Evolutionary conservation across 2,329 filamentous ascomycete genomes (phyloP).

Genomic region (Calonectria pteridis): DNA sequence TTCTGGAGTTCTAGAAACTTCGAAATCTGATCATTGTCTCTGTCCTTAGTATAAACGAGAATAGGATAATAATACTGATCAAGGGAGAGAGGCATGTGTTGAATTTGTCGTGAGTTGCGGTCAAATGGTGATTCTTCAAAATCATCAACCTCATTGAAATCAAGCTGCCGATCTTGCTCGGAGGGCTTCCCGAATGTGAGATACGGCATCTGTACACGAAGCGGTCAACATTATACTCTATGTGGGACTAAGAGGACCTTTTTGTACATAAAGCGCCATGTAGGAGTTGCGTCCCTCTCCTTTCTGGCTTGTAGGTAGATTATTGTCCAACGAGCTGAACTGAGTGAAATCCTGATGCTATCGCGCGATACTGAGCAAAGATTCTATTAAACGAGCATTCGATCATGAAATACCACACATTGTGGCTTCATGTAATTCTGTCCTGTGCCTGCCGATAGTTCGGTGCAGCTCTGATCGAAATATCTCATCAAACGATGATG

Average conservation of each 20-base stretch:
- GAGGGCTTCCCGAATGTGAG: not conserved
- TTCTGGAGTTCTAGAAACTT: not conserved
- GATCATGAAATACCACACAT: not conserved
- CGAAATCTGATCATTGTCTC: not conserved
- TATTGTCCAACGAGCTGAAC: not conserved
- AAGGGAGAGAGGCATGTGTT: not conserved
- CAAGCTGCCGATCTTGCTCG: not conserved
- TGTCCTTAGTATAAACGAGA: not conserved
- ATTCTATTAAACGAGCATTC: fast-evolving
- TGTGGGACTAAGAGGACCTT: not conserved
- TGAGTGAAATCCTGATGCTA: not conserved
- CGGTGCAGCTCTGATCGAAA: not conserved
- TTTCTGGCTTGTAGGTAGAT: not conserved
- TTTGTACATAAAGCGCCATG: not conserved
- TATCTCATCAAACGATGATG: not conserved
- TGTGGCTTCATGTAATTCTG: not conserved
- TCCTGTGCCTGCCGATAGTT: not conserved
- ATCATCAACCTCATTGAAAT: not conserved
- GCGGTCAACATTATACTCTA: not conserved
- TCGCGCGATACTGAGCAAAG: not conserved
- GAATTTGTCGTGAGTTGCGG: not conserved
- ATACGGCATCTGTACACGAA: not conserved
- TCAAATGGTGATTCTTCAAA: not conserved
- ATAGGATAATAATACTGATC: not conserved
- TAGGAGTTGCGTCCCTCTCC: not conserved